These are phyloP conservation scores for Asterella californica DNA, from an alignment of 225 moss, liverwort and hornwort species.

Conservation along the genomic window DNA sequence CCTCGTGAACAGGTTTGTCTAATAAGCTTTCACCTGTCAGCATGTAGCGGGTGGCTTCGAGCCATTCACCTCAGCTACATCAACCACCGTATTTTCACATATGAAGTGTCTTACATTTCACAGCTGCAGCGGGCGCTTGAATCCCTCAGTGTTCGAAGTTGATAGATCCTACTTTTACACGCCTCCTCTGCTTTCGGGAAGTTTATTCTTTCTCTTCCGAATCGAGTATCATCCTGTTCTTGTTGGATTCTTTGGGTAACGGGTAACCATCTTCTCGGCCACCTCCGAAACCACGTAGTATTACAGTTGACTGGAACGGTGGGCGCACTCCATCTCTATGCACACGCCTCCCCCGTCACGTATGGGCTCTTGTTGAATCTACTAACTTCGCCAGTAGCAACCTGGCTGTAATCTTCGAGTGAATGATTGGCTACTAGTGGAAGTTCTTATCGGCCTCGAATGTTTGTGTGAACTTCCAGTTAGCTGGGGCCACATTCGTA, in stretches of 20 bases:
- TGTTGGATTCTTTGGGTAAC: neutral
- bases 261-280: neutral
- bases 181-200: neutral
- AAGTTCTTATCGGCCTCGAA: constrained; percentile 17
- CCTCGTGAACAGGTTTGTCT: neutral
- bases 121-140: neutral
- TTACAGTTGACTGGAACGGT: neutral
- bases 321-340: neutral
- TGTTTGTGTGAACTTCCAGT: constrained; percentile 38
- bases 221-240: neutral
- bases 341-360: neutral
- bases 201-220: neutral
- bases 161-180: neutral
- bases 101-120: neutral
- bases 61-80: neutral
- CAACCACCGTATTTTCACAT: neutral
- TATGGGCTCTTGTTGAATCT: neutral
- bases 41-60: neutral
- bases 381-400: neutral
- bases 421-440: neutral
- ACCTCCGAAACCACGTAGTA: neutral
- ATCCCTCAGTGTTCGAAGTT: neutral
- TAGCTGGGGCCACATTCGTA: constrained; percentile 23
- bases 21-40: neutral
- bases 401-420: neutral